Conservation (phyloP, 163 green algal genomes). For the Botryococcus braunii region DNA sequence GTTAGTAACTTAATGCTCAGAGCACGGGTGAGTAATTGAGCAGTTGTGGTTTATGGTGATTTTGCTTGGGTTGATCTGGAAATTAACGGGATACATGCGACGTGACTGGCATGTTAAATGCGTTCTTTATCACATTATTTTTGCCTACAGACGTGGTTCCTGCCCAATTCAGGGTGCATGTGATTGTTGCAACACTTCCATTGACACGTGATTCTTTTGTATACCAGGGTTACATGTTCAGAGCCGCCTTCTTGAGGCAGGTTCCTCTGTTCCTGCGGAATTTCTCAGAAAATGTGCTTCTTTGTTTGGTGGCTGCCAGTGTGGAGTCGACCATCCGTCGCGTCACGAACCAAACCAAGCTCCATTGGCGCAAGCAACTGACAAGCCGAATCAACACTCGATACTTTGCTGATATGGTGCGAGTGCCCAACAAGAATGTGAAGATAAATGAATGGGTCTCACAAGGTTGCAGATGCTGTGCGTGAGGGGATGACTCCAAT, state of each 20-base stretch:
- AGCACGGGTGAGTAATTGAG: not conserved
- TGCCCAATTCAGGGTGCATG: not conserved
- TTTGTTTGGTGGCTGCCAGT: slow-evolving; percentile 45
- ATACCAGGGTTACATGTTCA: slow-evolving; percentile 68
- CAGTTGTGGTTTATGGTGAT: not conserved
- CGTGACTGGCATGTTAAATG: not conserved
- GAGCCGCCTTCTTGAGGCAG: slow-evolving; percentile 56
- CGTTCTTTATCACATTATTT: not conserved
- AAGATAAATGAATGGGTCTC: too few species aligned
- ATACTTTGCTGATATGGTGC: slow-evolving; percentile 63
- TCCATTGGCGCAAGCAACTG: slow-evolving; percentile 52
- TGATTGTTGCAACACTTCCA: not conserved
- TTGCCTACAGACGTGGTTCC: not conserved
- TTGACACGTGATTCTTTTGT: not conserved
- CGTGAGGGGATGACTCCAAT: too few species aligned
- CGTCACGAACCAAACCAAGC: slow-evolving; percentile 31
- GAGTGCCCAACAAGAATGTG: not conserved
- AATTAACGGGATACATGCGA: not conserved
- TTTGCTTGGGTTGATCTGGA: slow-evolving; percentile 3
- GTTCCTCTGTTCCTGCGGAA: slow-evolving; percentile 59
- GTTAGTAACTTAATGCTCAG: not conserved
- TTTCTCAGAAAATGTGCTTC: slow-evolving; percentile 54
- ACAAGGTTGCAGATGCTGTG: too few species aligned
- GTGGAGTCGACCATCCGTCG: slow-evolving; percentile 49
- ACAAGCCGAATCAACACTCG: slow-evolving; percentile 43